Conservation (phyloP, 345 rosid species). For the Sonneratia alba region DNA sequence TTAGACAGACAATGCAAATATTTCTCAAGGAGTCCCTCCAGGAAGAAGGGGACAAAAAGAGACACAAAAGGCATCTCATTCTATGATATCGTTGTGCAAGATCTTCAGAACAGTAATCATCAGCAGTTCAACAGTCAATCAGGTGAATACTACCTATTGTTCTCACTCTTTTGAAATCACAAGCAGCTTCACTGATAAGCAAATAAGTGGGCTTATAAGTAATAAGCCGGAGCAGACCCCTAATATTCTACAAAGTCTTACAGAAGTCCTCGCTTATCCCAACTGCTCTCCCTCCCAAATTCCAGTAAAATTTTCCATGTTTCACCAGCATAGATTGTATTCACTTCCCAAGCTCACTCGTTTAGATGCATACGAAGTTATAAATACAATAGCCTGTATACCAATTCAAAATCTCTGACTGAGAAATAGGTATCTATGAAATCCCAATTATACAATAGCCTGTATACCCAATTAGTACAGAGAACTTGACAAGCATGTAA, state of each 20-base stretch:
- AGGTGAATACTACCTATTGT: not conserved
- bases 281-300: not conserved
- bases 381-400: not conserved
- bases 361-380: not conserved
- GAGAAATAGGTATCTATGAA: no score
- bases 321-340: not conserved
- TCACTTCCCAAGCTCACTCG: not conserved
- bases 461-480: not conserved
- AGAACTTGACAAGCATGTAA: not conserved
- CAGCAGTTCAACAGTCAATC: not conserved
- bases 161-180: not conserved
- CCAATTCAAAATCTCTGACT: no score
- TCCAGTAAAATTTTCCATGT: not conserved
- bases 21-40: not conserved
- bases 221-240: not conserved
- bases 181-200: not conserved
- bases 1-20: not conserved
- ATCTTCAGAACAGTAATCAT: not conserved
- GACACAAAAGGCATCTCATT: not conserved
- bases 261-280: not conserved
- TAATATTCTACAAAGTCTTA: not conserved
- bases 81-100: not conserved
- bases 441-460: not conserved
- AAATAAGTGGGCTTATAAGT: not conserved
- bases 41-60: not conserved